These are phyloP conservation scores for Quercus wislizeni DNA, from an alignment of 306 rosid genomes.

Conservation along the genomic window DNA sequence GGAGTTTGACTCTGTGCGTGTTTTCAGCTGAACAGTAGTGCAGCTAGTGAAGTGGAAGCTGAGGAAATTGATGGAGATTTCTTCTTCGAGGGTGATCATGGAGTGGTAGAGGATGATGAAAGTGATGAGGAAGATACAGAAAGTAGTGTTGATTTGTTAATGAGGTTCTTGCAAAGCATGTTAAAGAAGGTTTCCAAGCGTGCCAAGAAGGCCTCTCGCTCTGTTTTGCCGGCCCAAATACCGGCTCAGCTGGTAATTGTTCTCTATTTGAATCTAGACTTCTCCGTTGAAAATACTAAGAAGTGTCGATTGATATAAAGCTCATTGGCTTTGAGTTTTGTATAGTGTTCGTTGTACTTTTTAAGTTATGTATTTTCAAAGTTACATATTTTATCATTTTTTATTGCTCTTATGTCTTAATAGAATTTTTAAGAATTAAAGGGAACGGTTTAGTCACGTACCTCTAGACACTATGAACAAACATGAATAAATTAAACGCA, in stretches of 20 bases:
- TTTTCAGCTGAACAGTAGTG: slow-evolving; percentile 44
- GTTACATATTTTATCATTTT: too few relatives aligned
- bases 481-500: too few relatives aligned
- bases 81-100: slow-evolving; percentile 40
- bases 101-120: slow-evolving; percentile 47
- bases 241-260: slow-evolving; percentile 65
- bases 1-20: background rate
- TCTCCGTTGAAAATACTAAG: too few relatives aligned
- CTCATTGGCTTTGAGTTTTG: background rate
- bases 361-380: too few relatives aligned
- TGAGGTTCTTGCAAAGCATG: slow-evolving; percentile 65
- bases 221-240: slow-evolving; percentile 55
- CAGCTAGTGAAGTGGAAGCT: slow-evolving; percentile 31
- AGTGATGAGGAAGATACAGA: slow-evolving; percentile 56
- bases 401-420: too few relatives aligned
- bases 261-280: background rate
- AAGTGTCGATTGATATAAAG: too few relatives aligned
- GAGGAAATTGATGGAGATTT: slow-evolving; percentile 41
- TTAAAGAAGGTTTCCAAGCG: slow-evolving; percentile 59
- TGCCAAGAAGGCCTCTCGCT: slow-evolving; percentile 69
- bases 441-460: too few relatives aligned
- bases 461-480: too few relatives aligned
- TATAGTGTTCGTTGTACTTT: too few relatives aligned
- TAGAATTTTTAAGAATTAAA: too few relatives aligned
- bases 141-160: slow-evolving; percentile 65